Evolutionary conservation across 2,329 filamentous ascomycete species (phyloP), one percentile per base, ranked within the genome.

Genomic region (Phaeosphaeriaceae sp.): DNA sequence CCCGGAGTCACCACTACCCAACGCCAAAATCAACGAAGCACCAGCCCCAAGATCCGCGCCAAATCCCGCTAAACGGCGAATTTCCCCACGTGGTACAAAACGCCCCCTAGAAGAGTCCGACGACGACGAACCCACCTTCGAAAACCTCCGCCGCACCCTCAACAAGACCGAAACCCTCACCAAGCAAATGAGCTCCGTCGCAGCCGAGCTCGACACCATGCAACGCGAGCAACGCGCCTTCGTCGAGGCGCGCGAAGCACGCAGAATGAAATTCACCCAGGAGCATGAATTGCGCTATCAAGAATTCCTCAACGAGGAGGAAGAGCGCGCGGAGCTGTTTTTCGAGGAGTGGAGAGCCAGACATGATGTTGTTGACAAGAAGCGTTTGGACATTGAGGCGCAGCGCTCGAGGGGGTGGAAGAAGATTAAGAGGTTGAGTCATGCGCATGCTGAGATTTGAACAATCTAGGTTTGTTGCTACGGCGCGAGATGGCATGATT

Each of bases 21-120:
- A n/a, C n/a, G n/a, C n/a, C n/a, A n/a, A n/a, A n/a, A n/a, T n/a
- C n/a, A n/a, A n/a, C n/a, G n/a, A n/a, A n/a, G n/a, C n/a, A 17
- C 8, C 28, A 5, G 7, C 2, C 40, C 16, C 12, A 21, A 13
- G 34, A 11, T 13, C 18, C 30, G 12, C 11, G 3, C 18, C 17
- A 26, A 16, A 8, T 13, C n/a, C 33, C 21, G 26, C 39, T 15
- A 36, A 21, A 6, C 35, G 16, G 20, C n/a, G 20, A 12, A 23
- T 26, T 11, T 41, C 26, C 8, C 17, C 39, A 6, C 45, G 39
- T 30, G 34, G 34, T 16, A 40, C 18, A 3, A 56, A 55, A 23
- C 52, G 52, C 18, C 46, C 52, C 13, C 48, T 46, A 28, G 54
- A 58, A 46, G 52, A 58, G 21, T 48, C 36, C 23, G 23, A 26